Evolutionary conservation across 106 monocot genomes (phyloP), one percentile per base, ranked within the genome.

Genomic region (Cymbidium sinense): DNA sequence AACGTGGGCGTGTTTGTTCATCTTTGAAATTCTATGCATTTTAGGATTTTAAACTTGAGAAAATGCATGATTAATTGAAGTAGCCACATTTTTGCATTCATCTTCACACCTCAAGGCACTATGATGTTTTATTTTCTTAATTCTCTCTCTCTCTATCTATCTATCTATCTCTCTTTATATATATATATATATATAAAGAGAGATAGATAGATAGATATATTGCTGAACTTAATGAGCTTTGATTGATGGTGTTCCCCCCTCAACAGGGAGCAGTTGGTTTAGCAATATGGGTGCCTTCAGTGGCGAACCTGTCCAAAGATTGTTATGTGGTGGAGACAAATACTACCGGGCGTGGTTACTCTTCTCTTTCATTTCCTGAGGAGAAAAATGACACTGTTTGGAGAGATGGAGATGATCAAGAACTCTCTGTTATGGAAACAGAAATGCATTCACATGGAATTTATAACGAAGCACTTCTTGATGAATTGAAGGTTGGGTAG

Each of bases 281-380:
- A 83, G 99, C 99, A 64, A 99, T 99, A 83, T 99, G 99, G 99
- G 95, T 99, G 5, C 99, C 95, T 82, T 99, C 99, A 73, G 90
- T 99, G 31, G 87, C 83, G 33, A 99, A 95, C 79, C 86, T 86
- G 75, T 70, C 84, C 43, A 91, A 90, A 65, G 87, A 87, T 12
- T 76, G 69, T 84, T 89, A 95, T 50, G 15, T 55, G 20, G 70
- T 71, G 13, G 90, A 89, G 70, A 5, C 76, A 77, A 86, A 70
- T 67, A 39, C 81, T 9, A 44, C 36, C 72, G 77, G 80, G 21
- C 88, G 77, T 77, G 87, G 86, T 62, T 99, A 95, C 89, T 89
- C 90, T 75, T 89, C 95, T 79, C 74, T 93, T 67, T 82, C 78
- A 79, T 47, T 80, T 50, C 43, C 50, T 84, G 90, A 90, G 78